These are phyloP conservation scores for Penstemon newberryi DNA, from an alignment of 257 asterid species.

Conservation along the genomic window DNA sequence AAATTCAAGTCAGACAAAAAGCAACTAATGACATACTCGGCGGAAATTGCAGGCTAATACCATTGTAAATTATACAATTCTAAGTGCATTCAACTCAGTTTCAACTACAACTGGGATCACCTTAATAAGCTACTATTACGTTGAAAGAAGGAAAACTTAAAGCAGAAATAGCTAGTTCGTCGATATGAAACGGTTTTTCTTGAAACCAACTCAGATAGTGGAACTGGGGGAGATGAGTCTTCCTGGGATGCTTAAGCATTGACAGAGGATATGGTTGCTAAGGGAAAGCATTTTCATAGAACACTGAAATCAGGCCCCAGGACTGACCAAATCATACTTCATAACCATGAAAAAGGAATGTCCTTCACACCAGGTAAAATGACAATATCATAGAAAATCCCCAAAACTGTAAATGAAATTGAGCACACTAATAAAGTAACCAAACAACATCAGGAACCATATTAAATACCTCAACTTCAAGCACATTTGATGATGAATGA, in stretches of 20 bases:
- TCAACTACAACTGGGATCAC: background rate
- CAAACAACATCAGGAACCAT: conserved; percentile 9
- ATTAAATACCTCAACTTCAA: conserved; percentile 82
- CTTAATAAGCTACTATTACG: background rate
- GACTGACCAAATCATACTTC: conserved; percentile 16
- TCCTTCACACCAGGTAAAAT: background rate
- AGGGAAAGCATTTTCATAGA: background rate
- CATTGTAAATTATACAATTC: background rate
- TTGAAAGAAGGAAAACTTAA: conserved; percentile 18
- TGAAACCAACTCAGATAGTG: background rate
- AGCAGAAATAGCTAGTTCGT: conserved; percentile 16
- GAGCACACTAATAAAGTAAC: background rate
- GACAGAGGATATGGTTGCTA: background rate
- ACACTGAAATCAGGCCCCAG: conserved; percentile 19
- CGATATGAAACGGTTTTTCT: background rate
- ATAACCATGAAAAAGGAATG: background rate
- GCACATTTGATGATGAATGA: conserved; percentile 90
- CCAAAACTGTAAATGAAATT: conserved; percentile 6
- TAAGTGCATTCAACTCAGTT: background rate
- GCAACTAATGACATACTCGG: background rate
- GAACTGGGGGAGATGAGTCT: background rate
- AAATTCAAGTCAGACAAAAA: conserved; percentile 12
- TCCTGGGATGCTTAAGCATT: conserved; percentile 9
- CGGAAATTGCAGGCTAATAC: background rate
- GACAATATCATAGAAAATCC: background rate